phyloP scores from a whole-genome alignment of 345 rosid species.

The Eucalyptus marginata region DNA sequence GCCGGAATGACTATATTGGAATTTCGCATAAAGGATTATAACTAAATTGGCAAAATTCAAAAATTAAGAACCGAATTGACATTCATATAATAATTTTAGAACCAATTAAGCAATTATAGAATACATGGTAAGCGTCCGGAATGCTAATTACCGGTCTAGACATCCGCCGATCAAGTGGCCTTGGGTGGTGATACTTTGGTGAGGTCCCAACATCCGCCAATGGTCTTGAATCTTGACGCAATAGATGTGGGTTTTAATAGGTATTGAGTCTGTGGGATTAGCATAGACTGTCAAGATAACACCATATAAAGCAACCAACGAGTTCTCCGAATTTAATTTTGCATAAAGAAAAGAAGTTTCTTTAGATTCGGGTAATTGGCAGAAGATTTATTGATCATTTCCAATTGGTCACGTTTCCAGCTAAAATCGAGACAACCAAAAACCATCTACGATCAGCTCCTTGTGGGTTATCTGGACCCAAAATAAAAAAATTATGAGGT shows the following conservation, averaged over 20 bases:
- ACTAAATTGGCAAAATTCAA: too few relatives aligned
- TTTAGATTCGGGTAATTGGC: background rate
- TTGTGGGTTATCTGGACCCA: background rate
- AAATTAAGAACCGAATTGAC: too few relatives aligned
- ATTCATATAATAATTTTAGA: too few relatives aligned
- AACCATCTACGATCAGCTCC: background rate
- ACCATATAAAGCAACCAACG: background rate
- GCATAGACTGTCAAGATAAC: background rate
- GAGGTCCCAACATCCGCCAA: too few relatives aligned
- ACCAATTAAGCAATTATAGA: too few relatives aligned
- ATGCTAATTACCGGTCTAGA: too few relatives aligned
- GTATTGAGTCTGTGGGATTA: background rate
- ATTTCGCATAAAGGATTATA: rapidly evolving
- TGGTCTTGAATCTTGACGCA: too few relatives aligned
- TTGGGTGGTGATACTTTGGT: too few relatives aligned
- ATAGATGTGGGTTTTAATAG: background rate
- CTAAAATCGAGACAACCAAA: background rate
- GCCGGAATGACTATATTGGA: too few relatives aligned
- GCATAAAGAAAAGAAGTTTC: too few relatives aligned
- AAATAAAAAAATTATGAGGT: background rate
- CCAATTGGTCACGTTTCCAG: background rate
- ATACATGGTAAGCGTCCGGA: too few relatives aligned
- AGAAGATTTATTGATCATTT: background rate
- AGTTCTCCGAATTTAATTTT: background rate
- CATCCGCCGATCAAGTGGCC: too few relatives aligned